Conservation (phyloP, 352 stramenopile species). For the Phytophthora niederhauseri region DNA sequence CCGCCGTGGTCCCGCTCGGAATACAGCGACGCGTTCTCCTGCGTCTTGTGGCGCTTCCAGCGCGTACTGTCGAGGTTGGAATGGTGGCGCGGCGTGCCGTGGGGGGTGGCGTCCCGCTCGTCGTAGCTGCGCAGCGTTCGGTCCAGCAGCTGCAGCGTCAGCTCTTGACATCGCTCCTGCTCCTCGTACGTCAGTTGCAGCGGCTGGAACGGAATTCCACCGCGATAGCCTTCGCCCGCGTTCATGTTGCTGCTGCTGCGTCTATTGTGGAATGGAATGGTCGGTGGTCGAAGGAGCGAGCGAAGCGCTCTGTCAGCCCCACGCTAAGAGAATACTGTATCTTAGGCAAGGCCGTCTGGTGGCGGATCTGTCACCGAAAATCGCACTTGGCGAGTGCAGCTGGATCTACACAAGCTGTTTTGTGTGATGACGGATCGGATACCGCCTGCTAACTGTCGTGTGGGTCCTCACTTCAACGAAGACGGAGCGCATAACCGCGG, state of each 20-base stretch:
- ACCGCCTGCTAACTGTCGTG: too few species aligned
- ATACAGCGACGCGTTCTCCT: conserved; percentile 44
- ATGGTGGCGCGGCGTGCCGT: conserved; percentile 18
- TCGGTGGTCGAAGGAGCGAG: background rate
- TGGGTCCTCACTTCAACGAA: too few species aligned
- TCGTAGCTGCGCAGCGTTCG: conserved; percentile 43
- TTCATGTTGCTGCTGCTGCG: conserved; percentile 9
- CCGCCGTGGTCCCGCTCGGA: conserved; percentile 24
- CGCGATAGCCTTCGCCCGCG: conserved; percentile 11
- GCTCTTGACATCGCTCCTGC: conserved; percentile 43
- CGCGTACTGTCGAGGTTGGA: conserved; percentile 29
- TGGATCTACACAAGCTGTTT: too few species aligned
- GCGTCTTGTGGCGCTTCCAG: conserved; percentile 43
- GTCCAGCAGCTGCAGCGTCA: conserved; percentile 41
- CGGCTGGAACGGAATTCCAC: conserved; percentile 33
- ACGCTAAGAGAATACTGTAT: background rate
- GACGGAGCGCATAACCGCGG: too few species aligned
- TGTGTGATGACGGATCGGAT: too few species aligned
- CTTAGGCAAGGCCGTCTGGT: background rate
- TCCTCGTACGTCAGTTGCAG: conserved; percentile 39
- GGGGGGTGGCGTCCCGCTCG: conserved; percentile 23
- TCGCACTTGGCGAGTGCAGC: background rate
- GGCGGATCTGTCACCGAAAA: background rate
- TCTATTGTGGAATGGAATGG: background rate
- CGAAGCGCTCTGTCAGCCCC: background rate